Percentiles rank a stretch among this genome's conserved stretches.
Conservation (phyloP, 2,329 filamentous ascomycete species). For the Fusarium pseudoanthophilum region DNA sequence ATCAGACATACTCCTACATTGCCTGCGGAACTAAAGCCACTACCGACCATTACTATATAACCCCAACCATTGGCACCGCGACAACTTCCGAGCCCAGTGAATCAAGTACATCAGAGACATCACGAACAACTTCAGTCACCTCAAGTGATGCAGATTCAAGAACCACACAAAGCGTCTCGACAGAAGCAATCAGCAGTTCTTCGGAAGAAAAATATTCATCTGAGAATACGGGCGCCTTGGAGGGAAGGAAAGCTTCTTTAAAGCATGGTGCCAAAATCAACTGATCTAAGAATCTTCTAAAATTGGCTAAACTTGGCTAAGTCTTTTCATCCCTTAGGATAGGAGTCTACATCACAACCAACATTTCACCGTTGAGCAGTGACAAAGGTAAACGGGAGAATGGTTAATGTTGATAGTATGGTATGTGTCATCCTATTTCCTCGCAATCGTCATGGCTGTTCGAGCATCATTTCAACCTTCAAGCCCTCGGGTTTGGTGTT, state of each 20-base stretch:
- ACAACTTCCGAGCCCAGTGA: background rate
- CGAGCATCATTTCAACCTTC: too few species aligned
- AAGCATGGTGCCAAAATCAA: background rate
- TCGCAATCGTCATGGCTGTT: too few species aligned
- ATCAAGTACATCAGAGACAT: background rate
- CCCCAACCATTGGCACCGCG: conserved; percentile 20
- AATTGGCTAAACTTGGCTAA: background rate
- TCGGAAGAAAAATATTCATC: background rate
- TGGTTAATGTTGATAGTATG: too few species aligned
- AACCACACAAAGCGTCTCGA: background rate
- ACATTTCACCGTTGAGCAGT: too few species aligned
- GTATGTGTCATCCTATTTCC: too few species aligned
- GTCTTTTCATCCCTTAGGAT: background rate
- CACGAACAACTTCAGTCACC: background rate
- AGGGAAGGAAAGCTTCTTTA: too few species aligned
- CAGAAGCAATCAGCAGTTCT: background rate
- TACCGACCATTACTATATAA: conserved; percentile 44
- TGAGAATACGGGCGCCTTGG: background rate
- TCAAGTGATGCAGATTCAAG: background rate
- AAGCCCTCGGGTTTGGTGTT: too few species aligned
- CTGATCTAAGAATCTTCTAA: background rate
- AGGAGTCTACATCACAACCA: too few species aligned
- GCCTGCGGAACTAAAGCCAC: conserved; percentile 48
- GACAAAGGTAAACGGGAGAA: too few species aligned
- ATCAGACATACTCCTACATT: conserved; percentile 52